Evolutionary conservation across 208 protist genomes (phyloP).

Genomic region (Acanthamoeba lenticulata): DNA sequence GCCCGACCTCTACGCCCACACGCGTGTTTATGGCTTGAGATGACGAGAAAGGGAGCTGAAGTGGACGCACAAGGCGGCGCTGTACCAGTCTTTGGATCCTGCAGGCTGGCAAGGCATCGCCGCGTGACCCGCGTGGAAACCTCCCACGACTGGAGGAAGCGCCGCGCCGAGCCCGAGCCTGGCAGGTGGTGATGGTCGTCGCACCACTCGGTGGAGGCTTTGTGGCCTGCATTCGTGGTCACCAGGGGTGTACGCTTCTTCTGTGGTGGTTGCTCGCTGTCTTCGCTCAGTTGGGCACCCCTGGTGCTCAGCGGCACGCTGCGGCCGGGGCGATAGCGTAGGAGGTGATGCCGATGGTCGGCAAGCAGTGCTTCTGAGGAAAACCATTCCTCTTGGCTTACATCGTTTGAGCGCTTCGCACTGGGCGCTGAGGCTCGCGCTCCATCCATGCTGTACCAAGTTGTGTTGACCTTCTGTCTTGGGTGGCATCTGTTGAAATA

Average conservation of each 20-base stretch:
- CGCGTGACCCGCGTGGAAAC: background rate
- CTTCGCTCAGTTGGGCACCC: background rate
- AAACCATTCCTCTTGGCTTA: background rate
- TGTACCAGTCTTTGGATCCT: slow-evolving; percentile 16
- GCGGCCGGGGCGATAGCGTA: background rate
- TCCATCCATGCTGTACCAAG: too few species aligned
- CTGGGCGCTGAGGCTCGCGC: too few species aligned
- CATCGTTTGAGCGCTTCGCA: too few species aligned
- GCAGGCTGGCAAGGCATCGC: background rate
- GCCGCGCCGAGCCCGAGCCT: background rate
- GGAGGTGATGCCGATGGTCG: background rate
- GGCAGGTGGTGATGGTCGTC: background rate
- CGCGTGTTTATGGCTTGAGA: background rate
- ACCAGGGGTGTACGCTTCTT: too few species aligned
- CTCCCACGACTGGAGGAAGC: background rate
- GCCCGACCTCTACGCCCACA: background rate
- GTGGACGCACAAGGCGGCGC: background rate
- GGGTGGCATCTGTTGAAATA: too few species aligned
- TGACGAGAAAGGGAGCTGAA: background rate
- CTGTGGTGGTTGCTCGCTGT: background rate
- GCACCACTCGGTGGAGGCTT: background rate
- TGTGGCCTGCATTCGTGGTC: too few species aligned
- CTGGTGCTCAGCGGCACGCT: background rate
- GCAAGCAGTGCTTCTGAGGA: background rate
- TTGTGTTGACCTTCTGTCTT: too few species aligned